Conservation (phyloP, 176 grass and related monocot genomes). For the Musa schizocarpa region DNA sequence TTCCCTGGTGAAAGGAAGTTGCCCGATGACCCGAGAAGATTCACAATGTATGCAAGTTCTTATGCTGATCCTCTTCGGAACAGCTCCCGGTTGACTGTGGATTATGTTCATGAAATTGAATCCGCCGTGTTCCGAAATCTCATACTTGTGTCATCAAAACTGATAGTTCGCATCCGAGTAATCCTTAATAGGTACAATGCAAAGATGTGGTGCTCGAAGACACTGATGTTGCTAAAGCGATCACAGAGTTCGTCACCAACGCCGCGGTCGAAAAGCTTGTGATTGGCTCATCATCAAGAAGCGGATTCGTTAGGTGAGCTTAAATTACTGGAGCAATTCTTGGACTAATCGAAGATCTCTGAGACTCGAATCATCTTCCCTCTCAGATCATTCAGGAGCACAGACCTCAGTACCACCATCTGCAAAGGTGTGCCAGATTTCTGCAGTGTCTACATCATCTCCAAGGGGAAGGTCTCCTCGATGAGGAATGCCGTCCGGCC, state of each 20-base stretch:
- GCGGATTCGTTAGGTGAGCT: slow-evolving; percentile 14
- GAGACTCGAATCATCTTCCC: too few relatives aligned
- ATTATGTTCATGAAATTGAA: too few relatives aligned
- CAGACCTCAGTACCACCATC: slow-evolving; percentile 23
- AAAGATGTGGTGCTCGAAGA: slow-evolving; percentile 25
- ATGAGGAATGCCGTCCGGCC: slow-evolving; percentile 21
- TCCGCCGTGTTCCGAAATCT: too few relatives aligned
- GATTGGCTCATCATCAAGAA: slow-evolving; percentile 18
- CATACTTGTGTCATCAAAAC: too few relatives aligned
- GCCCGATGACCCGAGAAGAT: too few relatives aligned
- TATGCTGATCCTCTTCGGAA: too few relatives aligned
- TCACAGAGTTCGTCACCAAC: slow-evolving; percentile 31
- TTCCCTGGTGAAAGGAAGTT: too few relatives aligned
- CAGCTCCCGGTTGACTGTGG: too few relatives aligned
- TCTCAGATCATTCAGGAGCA: slow-evolving; percentile 21
- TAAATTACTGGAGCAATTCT: too few relatives aligned
- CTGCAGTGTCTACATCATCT: slow-evolving; percentile 36
- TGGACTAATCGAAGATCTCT: too few relatives aligned
- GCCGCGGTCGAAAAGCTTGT: slow-evolving; percentile 29
- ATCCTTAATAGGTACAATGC: slow-evolving; percentile 21
- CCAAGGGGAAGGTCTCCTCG: slow-evolving; percentile 32
- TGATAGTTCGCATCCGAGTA: too few relatives aligned
- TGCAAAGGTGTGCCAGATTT: slow-evolving; percentile 32
- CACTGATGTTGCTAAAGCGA: slow-evolving; percentile 6
- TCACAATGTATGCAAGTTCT: too few relatives aligned